Percentiles rank a stretch among this genome's conserved stretches.
Evolutionary conservation across 225 moss, liverwort and hornwort genomes (phyloP).

Genomic region (Marchantia polymorpha): DNA sequence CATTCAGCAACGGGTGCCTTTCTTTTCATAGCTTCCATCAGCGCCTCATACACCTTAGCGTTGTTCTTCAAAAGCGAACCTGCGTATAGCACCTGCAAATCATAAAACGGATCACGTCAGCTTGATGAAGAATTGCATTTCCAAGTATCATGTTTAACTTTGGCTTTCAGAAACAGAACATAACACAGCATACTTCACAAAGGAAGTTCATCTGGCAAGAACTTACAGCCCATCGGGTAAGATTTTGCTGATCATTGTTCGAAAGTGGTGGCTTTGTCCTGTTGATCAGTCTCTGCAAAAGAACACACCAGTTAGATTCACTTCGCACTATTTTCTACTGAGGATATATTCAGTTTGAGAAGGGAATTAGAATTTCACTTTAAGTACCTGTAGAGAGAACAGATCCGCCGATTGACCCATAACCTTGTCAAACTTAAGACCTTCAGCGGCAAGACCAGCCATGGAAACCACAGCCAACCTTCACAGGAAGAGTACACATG

Average conservation of each 20-base stretch:
- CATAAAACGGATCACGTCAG: background rate
- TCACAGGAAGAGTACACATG: background rate
- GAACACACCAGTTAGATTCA: background rate
- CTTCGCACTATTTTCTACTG: background rate
- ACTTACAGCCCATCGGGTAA: slow-evolving; percentile 89
- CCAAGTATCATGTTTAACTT: too few relatives aligned
- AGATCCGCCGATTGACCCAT: slow-evolving; percentile 91
- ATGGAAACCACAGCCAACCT: slow-evolving; percentile 92
- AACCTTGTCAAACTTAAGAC: slow-evolving; percentile 84
- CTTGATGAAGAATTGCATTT: background rate
- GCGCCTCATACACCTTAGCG: slow-evolving; percentile 64
- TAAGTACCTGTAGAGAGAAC: slow-evolving; percentile 55
- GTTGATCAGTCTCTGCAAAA: slow-evolving; percentile 74
- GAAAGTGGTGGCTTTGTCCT: slow-evolving; percentile 71
- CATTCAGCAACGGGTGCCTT: slow-evolving; percentile 65
- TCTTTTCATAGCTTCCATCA: slow-evolving; percentile 75
- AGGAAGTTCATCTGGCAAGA: background rate
- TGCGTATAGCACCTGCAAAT: slow-evolving; percentile 54
- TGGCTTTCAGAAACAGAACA: too few relatives aligned
- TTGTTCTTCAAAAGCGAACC: slow-evolving; percentile 84
- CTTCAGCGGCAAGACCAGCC: slow-evolving; percentile 97
- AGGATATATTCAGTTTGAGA: background rate
- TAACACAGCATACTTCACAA: background rate
- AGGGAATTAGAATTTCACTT: too few relatives aligned
- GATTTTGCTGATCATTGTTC: slow-evolving; percentile 78